Percentiles rank a stretch among this genome's conserved stretches.
phyloP scores from a whole-genome alignment of 495 filamentous ascomycete species.

The Tuber borchii region DNA sequence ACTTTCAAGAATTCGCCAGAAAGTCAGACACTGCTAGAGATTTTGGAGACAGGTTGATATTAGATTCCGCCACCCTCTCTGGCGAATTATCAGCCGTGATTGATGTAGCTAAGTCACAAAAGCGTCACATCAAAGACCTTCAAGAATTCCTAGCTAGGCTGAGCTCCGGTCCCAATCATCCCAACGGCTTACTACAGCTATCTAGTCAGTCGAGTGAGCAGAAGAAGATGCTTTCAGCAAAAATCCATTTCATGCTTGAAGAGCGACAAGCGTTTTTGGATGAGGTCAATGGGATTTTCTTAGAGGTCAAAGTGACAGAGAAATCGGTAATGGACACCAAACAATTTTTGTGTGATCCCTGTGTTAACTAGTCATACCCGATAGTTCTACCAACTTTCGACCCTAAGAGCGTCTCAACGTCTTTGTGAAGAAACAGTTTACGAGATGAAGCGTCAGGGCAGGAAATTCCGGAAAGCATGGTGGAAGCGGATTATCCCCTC shows the following conservation, averaged over 20 bases:
- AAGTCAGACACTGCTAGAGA: no score
- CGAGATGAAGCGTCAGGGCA: neutral
- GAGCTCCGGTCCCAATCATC: neutral
- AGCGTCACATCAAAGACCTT: neutral
- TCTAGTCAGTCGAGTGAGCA: neutral
- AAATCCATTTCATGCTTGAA: neutral
- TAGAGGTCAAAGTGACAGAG: neutral
- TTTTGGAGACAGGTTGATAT: neutral
- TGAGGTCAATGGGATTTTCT: neutral
- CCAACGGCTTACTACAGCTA: neutral
- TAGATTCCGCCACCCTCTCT: neutral
- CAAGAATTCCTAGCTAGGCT: neutral
- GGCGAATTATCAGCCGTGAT: neutral
- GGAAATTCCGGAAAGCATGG: neutral
- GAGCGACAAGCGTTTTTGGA: neutral
- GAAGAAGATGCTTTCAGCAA: accelerated
- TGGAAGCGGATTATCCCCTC: neutral
- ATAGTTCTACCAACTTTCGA: neutral
- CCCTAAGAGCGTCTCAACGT: neutral
- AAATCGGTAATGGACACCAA: neutral
- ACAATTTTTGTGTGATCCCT: neutral
- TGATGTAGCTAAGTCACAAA: neutral
- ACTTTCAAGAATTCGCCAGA: neutral
- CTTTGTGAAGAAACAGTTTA: neutral
- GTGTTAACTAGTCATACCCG: neutral